A percentile compares a stretch with the other conserved stretches of the same genome.
phyloP scores from a whole-genome alignment of 352 stramenopile genomes.

The Phytopythium litorale region DNA sequence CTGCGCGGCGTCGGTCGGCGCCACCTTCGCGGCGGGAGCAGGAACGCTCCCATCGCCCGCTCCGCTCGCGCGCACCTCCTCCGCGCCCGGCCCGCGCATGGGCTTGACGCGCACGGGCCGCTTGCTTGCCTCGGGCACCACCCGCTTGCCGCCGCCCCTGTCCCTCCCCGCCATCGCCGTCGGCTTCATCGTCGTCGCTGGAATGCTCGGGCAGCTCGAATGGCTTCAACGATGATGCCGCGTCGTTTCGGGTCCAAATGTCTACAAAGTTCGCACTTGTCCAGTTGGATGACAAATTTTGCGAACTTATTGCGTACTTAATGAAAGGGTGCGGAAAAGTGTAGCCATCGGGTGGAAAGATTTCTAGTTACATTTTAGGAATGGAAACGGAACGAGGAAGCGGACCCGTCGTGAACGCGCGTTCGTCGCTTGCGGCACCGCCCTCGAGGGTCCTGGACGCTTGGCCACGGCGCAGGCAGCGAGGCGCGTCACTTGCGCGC shows the following conservation, averaged over 20 bases:
- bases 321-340: no score
- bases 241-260: background rate
- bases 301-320: no score
- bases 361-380: background rate
- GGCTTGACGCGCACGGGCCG: conserved; percentile 54
- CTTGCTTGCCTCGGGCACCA: conserved; percentile 38
- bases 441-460: background rate
- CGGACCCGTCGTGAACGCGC: background rate
- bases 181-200: background rate
- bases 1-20: conserved; percentile 16
- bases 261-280: no score
- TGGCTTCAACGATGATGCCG: no score
- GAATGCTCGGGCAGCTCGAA: no score
- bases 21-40: conserved; percentile 4
- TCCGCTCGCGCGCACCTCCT: conserved; percentile 5
- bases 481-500: conserved; percentile 11
- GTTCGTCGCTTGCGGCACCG: background rate
- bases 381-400: background rate
- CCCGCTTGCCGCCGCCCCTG: conserved; percentile 5
- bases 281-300: no score
- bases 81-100: conserved; percentile 41
- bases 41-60: background rate
- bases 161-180: background rate
- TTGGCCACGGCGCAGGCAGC: background rate
- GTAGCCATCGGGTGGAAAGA: background rate